Conservation (phyloP, 495 filamentous ascomycete species). For the Lasiosphaeria miniovina region DNA sequence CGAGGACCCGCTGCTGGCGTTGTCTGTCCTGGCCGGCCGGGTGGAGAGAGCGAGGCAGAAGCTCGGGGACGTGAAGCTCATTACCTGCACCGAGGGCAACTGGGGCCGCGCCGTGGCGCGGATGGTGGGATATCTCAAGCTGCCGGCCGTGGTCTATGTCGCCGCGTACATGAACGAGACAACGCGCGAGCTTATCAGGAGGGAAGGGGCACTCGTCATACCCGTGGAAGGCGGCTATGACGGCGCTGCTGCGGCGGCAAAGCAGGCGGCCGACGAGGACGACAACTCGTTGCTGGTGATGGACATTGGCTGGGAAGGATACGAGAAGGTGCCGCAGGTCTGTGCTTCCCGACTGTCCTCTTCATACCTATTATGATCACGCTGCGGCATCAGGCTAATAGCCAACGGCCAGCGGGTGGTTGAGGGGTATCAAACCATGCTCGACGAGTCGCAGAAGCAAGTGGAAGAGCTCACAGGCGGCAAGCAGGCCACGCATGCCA, state of each 20-base stretch:
- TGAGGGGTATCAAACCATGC: constrained; percentile 68
- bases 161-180: constrained; percentile 48
- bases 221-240: constrained; percentile 60
- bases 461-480: constrained; percentile 13
- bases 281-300: constrained; percentile 54
- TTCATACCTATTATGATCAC: neutral
- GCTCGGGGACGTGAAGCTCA: constrained; percentile 30
- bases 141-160: constrained; percentile 55
- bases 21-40: neutral
- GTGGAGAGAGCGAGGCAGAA: no score
- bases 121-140: constrained; percentile 56
- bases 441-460: constrained; percentile 45
- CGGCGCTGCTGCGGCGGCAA: constrained; percentile 47
- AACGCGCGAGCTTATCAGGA: constrained; percentile 51
- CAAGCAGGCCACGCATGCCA: constrained; percentile 36
- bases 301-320: constrained; percentile 61
- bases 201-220: constrained; percentile 55
- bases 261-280: constrained; percentile 29
- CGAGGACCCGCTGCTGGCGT: constrained; percentile 46
- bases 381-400: constrained; percentile 1
- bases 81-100: constrained; percentile 66
- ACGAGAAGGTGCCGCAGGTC: constrained; percentile 57
- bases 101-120: constrained; percentile 67
- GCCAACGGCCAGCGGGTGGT: constrained; percentile 56
- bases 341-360: constrained; percentile 3